Evolutionary conservation across 441 rosid genomes (phyloP), one percentile per base, ranked within the genome.

Genomic region (Capsella rubella): DNA sequence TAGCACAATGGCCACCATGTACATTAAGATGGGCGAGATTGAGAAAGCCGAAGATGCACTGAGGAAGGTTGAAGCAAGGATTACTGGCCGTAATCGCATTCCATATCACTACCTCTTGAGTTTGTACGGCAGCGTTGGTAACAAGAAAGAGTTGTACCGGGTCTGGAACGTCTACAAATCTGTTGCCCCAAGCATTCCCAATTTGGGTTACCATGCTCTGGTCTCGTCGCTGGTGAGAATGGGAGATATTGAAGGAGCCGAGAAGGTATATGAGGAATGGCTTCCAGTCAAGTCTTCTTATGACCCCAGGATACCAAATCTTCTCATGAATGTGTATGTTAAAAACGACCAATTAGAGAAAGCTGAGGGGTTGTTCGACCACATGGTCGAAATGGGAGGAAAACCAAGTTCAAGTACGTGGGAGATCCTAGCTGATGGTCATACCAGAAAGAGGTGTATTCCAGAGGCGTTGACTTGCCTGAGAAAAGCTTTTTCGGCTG

Each of bases 1-100:
- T 70, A 92, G 97, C 86, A 92, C 97, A 4, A 82, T 95, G 97
- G 96, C 97, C 16, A 86, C 95, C 15, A 86, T 95, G 92, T 92
- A 95, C 72, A 83, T 89, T 28, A 90, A 83, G 83, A 78, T 89
- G 96, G 93, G 93, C n/a, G 77, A 82, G 69, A 8, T 61, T 16
- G 90, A 86, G 58, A 94, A 92, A 58, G 97, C 97, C 25, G 89
- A 88, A 76, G 94, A 85, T 50, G 89, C 87, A 65, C 77, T 95
- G 78, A 88, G 84, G 82, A 87, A 72, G 72, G 84, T 88, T 59
- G 99, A 95, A 83, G 87, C 90, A 51, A 87, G 90, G 82, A 90
- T 95, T 76, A 84, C 89, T 28, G 96, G 93, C 52, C 83, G 97
- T 49, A 85, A 86, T 84, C 87, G 94, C 71, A 84, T 86, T 27